Evolutionary conservation across 495 filamentous ascomycete genomes (phyloP), one percentile per base, ranked within the genome.

Genomic region (Aspergillus sclerotiicarbonarius): DNA sequence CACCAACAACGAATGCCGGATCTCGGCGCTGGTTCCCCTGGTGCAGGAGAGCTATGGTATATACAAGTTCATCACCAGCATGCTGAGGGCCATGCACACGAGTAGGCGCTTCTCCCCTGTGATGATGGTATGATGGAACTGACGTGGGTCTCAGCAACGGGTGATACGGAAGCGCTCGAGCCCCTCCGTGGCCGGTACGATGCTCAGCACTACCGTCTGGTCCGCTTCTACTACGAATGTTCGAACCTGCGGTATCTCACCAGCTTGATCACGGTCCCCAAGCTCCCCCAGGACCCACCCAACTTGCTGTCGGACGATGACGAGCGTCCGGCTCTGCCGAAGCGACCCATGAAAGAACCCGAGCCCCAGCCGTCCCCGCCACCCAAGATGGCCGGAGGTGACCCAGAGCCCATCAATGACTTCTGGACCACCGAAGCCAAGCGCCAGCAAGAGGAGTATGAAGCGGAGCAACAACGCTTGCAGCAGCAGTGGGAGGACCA

Each of bases 31-130:
- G 53, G 92, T 97, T 46, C 90, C 92, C 29, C 77, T 98, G 45
- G 94, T 98, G 35, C 90, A 95, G 66, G 94, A 98, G 78, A 98
- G 92, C 71, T 98, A 98, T 73, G 94, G 94, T 30, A 98, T 98
- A 60, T 96, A 96, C 76, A 94, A 93, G 69, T 96, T 96, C 66
- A 89, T 92, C 60, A 96, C 91, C 2, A 95, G 90, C 84, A 96
- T 96, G 91, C 70, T 96, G 44, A 79, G 91, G 54, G 94, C 94
- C 12, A 97, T 98, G 95, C 94, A 98, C 70, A 95, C 91, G 13
- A 92, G 89, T 92, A 80, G 50, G 85, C 73, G 8, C 30, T 16
- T 20, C n/a, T 15, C 8, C 30, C 49, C 2, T 44, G 30, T 29
- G 0, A 21, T 29, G 0, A 21, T 25, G 20, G 19, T 30, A 44